Base-by-base conservation (phyloP, 805 yeast genomes). In the Candida mattraensis region DNA sequence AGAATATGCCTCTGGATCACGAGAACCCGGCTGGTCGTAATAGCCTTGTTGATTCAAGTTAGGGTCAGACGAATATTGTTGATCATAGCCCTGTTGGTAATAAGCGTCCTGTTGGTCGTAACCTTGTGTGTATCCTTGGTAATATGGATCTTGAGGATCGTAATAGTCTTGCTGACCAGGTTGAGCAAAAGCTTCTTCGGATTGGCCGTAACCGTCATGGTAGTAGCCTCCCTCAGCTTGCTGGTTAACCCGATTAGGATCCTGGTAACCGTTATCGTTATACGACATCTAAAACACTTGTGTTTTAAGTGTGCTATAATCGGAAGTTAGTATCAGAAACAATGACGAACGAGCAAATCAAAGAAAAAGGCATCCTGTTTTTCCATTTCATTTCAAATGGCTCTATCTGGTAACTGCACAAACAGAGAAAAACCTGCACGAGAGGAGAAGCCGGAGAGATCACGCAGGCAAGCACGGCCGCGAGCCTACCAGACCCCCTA, bases 201-300 rank as follows among this genome's bases (percentile, higher is more conserved):
- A 49, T 20, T 42, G 51, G 39, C 44, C 50, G 39, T 48, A 50
- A 28, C 48, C 48, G 32, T 52, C 55, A 32, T 52, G 57, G 37
- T 54, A 58, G 33, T 58, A 53, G 37, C 50, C 50, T 22, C 44
- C 50, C 26, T 38, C 47, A 7, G 44, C 50, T n/a, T n/a, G n/a
- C 28, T 45, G 50, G 30, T 44, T 41, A 24, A 47, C 53, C 30
- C 46, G 63, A 44, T 64, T 64, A 26, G 70, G 70, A 49, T 69
- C 71, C 53, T 69, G 66, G 36, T 47, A 44, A 35, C 39, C 40
- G 50, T 74, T 67, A 64, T 76, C 80, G 73, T 69, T 70, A 63
- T 76, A 75, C 64, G 82, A 76, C 82, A 76, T 76, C 76, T 34
- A n/a, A n/a, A n/a, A n/a, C n/a, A n/a, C n/a, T n/a, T n/a, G n/a